These are phyloP conservation scores for Macrolepiota dolichaula DNA, from an alignment of 768 basidiomycete genomes.

Conservation along the genomic window DNA sequence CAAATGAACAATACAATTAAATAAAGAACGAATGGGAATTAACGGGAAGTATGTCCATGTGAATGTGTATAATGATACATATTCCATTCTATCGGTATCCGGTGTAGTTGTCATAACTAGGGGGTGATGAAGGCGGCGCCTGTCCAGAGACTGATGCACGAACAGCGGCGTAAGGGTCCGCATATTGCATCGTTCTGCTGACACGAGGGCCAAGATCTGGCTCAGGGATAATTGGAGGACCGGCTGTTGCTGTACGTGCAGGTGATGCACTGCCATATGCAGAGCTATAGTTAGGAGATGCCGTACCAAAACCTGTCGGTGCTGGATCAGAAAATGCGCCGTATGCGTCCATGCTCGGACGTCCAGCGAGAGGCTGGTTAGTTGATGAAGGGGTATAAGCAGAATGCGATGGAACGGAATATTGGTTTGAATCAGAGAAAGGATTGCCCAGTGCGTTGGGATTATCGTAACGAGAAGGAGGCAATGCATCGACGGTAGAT, in stretches of 20 bases:
- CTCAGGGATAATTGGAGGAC: slow-evolving; percentile 36
- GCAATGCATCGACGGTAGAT: slow-evolving; percentile 17
- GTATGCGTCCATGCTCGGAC: slow-evolving; percentile 82
- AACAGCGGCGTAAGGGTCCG: slow-evolving; percentile 84
- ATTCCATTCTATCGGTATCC: slow-evolving; percentile 39
- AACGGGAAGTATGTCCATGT: slow-evolving; percentile 11
- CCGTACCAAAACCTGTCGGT: slow-evolving; percentile 65
- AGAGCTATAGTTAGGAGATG: slow-evolving; percentile 25
- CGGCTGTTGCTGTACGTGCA: slow-evolving; percentile 21
- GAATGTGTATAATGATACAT: slow-evolving; percentile 1
- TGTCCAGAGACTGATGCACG: slow-evolving; percentile 50
- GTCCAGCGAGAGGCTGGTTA: slow-evolving; percentile 29
- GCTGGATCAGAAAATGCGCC: slow-evolving; percentile 90
- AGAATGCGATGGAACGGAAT: slow-evolving; percentile 22
- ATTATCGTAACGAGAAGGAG: slow-evolving; percentile 23
- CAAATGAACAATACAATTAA: neutral
- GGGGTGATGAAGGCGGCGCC: slow-evolving; percentile 26
- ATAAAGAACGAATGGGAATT: neutral
- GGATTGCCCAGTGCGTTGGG: slow-evolving; percentile 27
- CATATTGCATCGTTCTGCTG: slow-evolving; percentile 92
- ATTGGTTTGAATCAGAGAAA: slow-evolving; percentile 55
- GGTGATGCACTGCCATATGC: slow-evolving; percentile 22
- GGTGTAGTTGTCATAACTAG: slow-evolving; percentile 53
- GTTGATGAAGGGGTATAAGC: slow-evolving; percentile 27
- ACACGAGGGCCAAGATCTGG: slow-evolving; percentile 51